A percentile compares a stretch with the other conserved stretches of the same genome.
Evolutionary conservation across 2,329 filamentous ascomycete species (phyloP).

Genomic region (Colletotrichum godetiae): DNA sequence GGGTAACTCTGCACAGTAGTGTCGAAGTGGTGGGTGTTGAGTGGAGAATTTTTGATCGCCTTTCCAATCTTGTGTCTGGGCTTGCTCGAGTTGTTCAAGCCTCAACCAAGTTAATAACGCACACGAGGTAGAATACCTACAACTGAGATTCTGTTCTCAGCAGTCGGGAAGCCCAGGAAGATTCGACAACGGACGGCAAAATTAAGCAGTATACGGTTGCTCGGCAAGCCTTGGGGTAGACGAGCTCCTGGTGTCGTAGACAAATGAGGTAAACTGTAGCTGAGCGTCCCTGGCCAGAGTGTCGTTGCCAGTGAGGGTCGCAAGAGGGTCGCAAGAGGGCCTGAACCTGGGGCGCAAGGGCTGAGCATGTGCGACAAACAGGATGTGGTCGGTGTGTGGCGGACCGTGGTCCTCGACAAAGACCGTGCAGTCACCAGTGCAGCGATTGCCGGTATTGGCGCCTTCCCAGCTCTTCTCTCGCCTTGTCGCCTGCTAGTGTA

Average conservation of each 20-base stretch:
- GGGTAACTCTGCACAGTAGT: constrained; percentile 16
- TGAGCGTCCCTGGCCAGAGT: neutral
- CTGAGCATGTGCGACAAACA: neutral
- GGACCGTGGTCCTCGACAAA: constrained; percentile 6
- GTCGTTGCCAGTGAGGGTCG: neutral
- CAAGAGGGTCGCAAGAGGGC: neutral
- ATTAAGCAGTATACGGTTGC: neutral
- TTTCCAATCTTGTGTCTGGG: constrained; percentile 11
- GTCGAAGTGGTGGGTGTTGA: constrained; percentile 19
- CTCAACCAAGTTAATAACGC: neutral
- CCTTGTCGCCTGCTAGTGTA: neutral
- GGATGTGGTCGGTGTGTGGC: constrained; percentile 3
- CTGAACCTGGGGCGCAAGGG: neutral
- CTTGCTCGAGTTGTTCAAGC: neutral
- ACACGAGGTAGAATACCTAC: neutral
- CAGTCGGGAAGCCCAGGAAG: neutral
- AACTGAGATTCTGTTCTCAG: neutral
- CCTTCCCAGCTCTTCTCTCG: constrained; percentile 19
- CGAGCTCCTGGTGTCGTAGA: neutral
- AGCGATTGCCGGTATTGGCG: constrained; percentile 22
- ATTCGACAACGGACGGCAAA: neutral
- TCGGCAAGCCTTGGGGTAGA: neutral
- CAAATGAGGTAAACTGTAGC: neutral
- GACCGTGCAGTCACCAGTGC: neutral
- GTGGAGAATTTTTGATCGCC: constrained; percentile 12